phyloP scores from a whole-genome alignment of 208 protist species.

The Trypanosomatidae sp. region DNA sequence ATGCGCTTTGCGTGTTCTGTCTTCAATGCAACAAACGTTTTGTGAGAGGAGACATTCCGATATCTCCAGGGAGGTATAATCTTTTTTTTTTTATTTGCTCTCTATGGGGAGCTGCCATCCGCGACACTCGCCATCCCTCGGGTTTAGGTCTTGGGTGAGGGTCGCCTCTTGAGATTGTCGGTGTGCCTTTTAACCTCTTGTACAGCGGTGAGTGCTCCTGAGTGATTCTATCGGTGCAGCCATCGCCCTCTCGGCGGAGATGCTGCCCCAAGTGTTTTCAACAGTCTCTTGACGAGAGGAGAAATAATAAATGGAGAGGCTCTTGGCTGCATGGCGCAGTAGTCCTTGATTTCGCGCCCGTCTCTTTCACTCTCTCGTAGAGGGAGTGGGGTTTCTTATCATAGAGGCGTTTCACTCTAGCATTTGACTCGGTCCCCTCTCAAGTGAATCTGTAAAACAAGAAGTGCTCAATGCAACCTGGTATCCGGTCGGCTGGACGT shows the following conservation, averaged over 20 bases:
- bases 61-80: neutral
- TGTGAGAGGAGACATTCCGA: neutral
- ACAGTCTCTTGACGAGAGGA: neutral
- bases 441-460: neutral
- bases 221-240: neutral
- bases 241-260: no score
- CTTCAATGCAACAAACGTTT: neutral
- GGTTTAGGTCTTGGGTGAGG: neutral
- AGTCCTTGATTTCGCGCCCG: neutral
- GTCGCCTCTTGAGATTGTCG: neutral
- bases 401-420: no score
- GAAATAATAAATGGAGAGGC: neutral
- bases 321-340: neutral
- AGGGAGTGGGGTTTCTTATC: slow-evolving; percentile 3
- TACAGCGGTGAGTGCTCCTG: neutral
- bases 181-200: neutral
- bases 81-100: slow-evolving; percentile 6
- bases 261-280: neutral
- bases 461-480: neutral
- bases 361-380: neutral
- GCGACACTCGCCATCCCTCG: neutral
- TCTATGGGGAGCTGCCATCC: no score
- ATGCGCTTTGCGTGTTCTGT: no score
- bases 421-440: neutral
- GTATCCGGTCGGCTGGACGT: neutral